Base-by-base conservation (phyloP, 2,329 filamentous ascomycete species). In the Verruconis gallopava region DNA sequence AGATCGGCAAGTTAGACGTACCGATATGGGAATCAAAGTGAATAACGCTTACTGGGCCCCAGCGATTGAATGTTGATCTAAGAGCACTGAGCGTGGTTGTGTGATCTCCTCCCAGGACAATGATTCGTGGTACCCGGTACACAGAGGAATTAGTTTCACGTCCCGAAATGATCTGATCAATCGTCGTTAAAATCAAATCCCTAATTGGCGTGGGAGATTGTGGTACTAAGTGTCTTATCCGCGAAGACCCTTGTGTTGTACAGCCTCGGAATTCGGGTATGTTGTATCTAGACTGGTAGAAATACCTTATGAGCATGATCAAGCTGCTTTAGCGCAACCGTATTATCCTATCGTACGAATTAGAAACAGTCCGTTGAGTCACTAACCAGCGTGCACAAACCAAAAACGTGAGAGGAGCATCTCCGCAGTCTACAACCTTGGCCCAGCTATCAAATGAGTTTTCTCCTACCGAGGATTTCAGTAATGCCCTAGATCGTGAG, bases 41-140 rank as follows among this genome's bases (percentile, higher is more conserved):
- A n/a, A 74, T 72, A 4, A 74, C 69, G 46, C 68, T 72, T 2
- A 73, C 67, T 12, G 62, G 53, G 1, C 70, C 73, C 68, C 69
- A 78, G 40, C 63, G 61, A 3, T 63, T 46, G 48, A 64, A 54
- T 0, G 67, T 65, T 2, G 69, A 71, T 39, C 71, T 54, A 48
- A 74, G 50, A 1, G 69, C 69, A 2, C 68, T 65, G 4, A 73
- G 55, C 0, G 71, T 73, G 0, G 70, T 74, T 1, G 70, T 73
- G 54, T 75, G 71, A 48, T 75, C 70, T 18, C 71, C 71, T 9
- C 71, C 70, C 0, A 74, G 52, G 1, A 66, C 68, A 20, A 74
- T 62, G 38, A 75, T 71, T 17, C 69, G 60, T 11, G 71, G 71
- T 9, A 61, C 61, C 2, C 51, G 49, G 18, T 66, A 69, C 12